Evolutionary conservation across 768 basidiomycete species (phyloP).

Genomic region (Agrocybe pediades): DNA sequence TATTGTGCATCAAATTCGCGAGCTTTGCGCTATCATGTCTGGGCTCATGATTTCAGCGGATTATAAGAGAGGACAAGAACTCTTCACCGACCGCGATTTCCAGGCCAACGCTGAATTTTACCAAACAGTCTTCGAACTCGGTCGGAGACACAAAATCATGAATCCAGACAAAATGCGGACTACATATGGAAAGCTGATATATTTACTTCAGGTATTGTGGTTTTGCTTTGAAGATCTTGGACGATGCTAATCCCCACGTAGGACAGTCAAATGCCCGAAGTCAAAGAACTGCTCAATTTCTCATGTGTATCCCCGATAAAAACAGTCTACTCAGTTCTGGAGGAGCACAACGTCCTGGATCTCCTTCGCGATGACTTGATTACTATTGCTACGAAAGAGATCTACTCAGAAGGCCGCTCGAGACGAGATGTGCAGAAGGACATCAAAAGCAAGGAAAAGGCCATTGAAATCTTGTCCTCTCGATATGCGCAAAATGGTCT

Average conservation of each 20-base stretch:
- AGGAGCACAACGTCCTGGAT: slow-evolving; percentile 62
- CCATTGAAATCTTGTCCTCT: slow-evolving; percentile 72
- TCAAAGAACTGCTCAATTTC: slow-evolving; percentile 78
- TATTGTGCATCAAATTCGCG: slow-evolving; percentile 84
- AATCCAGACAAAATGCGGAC: slow-evolving; percentile 92
- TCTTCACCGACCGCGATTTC: slow-evolving; percentile 83
- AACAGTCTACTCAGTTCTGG: slow-evolving; percentile 70
- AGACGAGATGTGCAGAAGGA: slow-evolving; percentile 83
- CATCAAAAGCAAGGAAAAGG: slow-evolving; percentile 82
- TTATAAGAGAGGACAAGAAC: slow-evolving; percentile 86
- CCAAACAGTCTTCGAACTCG: slow-evolving; percentile 79
- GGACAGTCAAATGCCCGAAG: slow-evolving; percentile 87
- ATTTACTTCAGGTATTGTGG: slow-evolving; percentile 69
- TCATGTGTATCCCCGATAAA: slow-evolving; percentile 78
- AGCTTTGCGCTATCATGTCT: slow-evolving; percentile 86
- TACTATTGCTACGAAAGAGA: slow-evolving; percentile 79
- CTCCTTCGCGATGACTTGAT: slow-evolving; percentile 79
- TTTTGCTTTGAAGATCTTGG: not conserved
- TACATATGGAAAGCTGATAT: slow-evolving; percentile 86
- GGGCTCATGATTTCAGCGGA: slow-evolving; percentile 81
- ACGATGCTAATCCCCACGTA: slow-evolving; percentile 27
- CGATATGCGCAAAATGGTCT: slow-evolving; percentile 63
- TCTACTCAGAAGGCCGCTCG: slow-evolving; percentile 69
- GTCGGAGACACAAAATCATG: slow-evolving; percentile 87
- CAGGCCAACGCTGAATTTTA: slow-evolving; percentile 79